A percentile compares a stretch with the other conserved stretches of the same genome.
Conservation (phyloP, 192 early-diverging fungal species). For the Umbelopsis sp. region DNA sequence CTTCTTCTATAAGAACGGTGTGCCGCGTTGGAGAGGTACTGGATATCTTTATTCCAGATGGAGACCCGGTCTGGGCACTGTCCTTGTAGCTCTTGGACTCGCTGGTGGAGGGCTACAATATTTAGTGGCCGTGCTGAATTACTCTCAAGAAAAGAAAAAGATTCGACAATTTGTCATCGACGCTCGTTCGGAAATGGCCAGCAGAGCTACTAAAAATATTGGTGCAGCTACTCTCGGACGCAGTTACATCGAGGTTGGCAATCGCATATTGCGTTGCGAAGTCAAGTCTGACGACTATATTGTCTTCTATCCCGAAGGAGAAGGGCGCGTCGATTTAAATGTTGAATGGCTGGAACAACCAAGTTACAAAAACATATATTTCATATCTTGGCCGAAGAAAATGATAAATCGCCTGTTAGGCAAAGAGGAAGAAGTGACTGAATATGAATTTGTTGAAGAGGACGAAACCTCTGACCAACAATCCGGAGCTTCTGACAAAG, state of each 20-base stretch:
- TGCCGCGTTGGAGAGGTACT: slow-evolving; percentile 79
- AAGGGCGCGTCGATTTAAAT: slow-evolving; percentile 35
- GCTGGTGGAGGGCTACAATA: slow-evolving; percentile 68
- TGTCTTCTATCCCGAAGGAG: slow-evolving; percentile 35
- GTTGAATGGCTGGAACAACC: slow-evolving; percentile 31
- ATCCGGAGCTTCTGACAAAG: neutral
- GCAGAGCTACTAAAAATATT: slow-evolving; percentile 30
- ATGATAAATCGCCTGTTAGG: slow-evolving; percentile 14
- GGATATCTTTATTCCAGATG: slow-evolving; percentile 75
- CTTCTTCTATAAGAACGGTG: slow-evolving; percentile 80
- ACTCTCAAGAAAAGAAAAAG: slow-evolving; percentile 60
- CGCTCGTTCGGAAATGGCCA: slow-evolving; percentile 29
- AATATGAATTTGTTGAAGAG: slow-evolving; percentile 2
- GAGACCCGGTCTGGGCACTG: slow-evolving; percentile 68
- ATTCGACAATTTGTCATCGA: slow-evolving; percentile 44
- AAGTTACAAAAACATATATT: slow-evolving; percentile 5
- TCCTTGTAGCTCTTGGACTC: slow-evolving; percentile 54
- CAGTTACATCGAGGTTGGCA: slow-evolving; percentile 31
- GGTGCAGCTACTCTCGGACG: slow-evolving; percentile 36
- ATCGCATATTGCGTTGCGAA: slow-evolving; percentile 34
- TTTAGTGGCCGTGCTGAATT: slow-evolving; percentile 60
- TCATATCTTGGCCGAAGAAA: slow-evolving; percentile 29
- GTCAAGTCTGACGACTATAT: slow-evolving; percentile 36
- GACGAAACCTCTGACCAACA: slow-evolving; percentile 7
- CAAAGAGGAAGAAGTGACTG: slow-evolving; percentile 21